Evolutionary conservation across 2,329 filamentous ascomycete genomes (phyloP).

Genomic region (Hypoxylon sp.): DNA sequence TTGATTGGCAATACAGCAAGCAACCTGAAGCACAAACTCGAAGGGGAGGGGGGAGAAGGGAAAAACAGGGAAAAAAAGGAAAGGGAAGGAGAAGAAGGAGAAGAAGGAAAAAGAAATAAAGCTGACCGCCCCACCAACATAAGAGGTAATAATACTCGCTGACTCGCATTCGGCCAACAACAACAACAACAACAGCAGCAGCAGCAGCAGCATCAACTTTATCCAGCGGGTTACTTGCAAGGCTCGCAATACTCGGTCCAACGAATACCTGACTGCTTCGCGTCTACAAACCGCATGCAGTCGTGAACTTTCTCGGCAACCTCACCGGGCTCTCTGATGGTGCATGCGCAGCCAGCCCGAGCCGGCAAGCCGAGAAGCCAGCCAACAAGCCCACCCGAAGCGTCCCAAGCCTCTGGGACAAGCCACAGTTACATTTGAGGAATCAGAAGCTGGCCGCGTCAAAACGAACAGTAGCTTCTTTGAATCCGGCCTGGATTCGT

Average conservation of each 20-base stretch:
- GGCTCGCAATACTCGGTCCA: conserved; percentile 30
- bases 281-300: conserved; percentile 31
- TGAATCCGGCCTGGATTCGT: conserved; percentile 1
- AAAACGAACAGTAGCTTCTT: conserved; percentile 10
- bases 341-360: conserved; percentile 42
- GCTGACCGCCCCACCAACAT: conserved; percentile 45
- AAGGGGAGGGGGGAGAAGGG: conserved; percentile 26
- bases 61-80: conserved; percentile 16
- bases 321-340: conserved; percentile 30
- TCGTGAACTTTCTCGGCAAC: conserved; percentile 39
- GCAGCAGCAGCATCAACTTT: conserved; percentile 20
- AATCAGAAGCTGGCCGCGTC: conserved; percentile 36
- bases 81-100: conserved; percentile 14
- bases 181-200: conserved; percentile 1
- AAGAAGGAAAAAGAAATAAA: conserved; percentile 33
- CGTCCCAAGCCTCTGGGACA: conserved; percentile 42
- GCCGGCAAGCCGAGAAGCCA: conserved; percentile 43
- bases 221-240: conserved; percentile 23
- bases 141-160: conserved; percentile 36
- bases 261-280: conserved; percentile 38
- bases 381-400: conserved; percentile 38
- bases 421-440: conserved; percentile 42
- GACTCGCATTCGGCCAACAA: conserved; percentile 35
- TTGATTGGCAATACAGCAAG: conserved; percentile 41
- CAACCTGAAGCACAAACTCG: conserved; percentile 42